Evolutionary conservation across 2,329 filamentous ascomycete species (phyloP), one percentile per base, ranked within the genome.

Genomic region (Pyricularia pennisetigena): DNA sequence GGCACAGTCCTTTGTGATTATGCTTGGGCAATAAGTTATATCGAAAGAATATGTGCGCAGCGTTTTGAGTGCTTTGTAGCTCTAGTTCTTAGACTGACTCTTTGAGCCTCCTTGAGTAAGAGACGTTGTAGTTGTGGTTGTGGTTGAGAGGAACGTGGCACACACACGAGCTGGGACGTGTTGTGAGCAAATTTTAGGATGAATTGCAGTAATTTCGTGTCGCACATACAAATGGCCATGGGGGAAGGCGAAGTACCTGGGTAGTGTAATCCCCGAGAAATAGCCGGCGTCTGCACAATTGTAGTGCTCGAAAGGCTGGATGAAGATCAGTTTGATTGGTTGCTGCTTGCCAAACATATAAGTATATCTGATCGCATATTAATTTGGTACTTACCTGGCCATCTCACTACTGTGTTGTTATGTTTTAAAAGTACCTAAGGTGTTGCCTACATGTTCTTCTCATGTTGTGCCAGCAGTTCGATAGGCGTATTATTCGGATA

Each of bases 1-100:
- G 78, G 84, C 85, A 86, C 85, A 86, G 84, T 82, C 83, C 68
- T 30, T 68, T 29, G 41, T 49, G 20, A n/a, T 61, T 24, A n/a
- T 61, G 57, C n/a, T 23, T 10, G 24, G 57, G 57, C 23, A 26
- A 26, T 26, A 24, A 61, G 57, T 2, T 61, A n/a, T 61, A 4
- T 61, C 9, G 57, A 61, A 24, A 23, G 16, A 24, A 23, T 61
- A 23, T 3, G 6, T 63, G 12, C 20, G 62, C 29, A 23, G 49
- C 26, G 59, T 61, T 41, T 41, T 23, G 49, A 29, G 35, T 67
- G 67, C 62, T 29, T 28, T 28, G 59, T 69, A 66, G 24, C 68
- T 69, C 26, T 57, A 24, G 28, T 62, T 67, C 14, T 35, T 67
- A 49, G 20, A 57, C 62, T 35, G 32, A 35, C 32, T 35, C 32